Evolutionary conservation across 192 early-diverging fungal species (phyloP), one percentile per base, ranked within the genome.

Genomic region (Podila epigama): DNA sequence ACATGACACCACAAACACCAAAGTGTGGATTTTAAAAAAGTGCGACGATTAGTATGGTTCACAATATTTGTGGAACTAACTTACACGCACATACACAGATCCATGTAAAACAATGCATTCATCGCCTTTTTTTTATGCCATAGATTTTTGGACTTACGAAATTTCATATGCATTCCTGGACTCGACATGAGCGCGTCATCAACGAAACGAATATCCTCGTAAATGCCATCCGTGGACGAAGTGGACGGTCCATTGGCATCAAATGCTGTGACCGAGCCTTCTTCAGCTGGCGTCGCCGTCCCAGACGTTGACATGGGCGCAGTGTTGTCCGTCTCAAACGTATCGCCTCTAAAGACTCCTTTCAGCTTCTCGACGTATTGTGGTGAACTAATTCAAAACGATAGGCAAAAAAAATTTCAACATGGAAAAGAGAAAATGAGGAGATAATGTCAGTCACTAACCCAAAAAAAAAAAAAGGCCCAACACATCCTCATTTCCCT

Each of bases 151-250:
- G 2, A 79, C 88, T 75, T 83, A 91, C 90, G 88, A 79, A 90
- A 90, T 58, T 89, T 84, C 70, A 94, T 88, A 65, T 94, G 93
- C 2, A 87, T 87, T 35, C 91, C 90, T 18, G 90, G 89, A 25
- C 88, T 89, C 1, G 86, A 78, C 5, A 89, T 82, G 16, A 92
- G 62, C 3, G 88, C 89, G 79, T 92, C 89, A 58, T 93, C 90
- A 54, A 85, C 80, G 53, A 84, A 82, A 16, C 57, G 62, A 20
- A 70, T 68, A n/a, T 79, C 81, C 36, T 83, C 81, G 28, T 63
- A 65, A 2, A 75, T 70, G 3, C 70, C 69, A 39, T 63, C 72
- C 10, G 41, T 34, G 4, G 64, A 44, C 10, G 60, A 60, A 12
- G 41, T 35, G 16, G 34, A 36, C 27, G 27, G 52, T 4, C 65